These are phyloP conservation scores for Kwoniella pini DNA, from an alignment of 768 basidiomycete species.

Conservation along the genomic window DNA sequence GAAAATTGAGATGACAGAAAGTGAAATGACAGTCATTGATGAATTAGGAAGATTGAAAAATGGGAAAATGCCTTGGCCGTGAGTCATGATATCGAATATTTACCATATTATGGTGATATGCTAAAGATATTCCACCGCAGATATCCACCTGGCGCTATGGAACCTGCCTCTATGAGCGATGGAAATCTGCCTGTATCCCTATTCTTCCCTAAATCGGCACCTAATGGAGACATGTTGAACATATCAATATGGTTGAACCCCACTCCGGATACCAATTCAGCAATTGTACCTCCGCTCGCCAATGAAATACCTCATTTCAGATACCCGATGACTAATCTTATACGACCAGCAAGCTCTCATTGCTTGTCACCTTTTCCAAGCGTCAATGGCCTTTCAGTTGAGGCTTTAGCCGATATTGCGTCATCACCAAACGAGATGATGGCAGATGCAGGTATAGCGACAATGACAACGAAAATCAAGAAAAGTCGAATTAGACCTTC, in stretches of 20 bases:
- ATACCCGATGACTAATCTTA: constrained; percentile 40
- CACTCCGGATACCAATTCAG: not conserved
- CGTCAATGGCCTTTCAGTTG: not conserved
- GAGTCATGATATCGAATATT: too few species aligned
- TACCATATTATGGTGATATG: too few species aligned
- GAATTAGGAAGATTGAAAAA: constrained; percentile 43
- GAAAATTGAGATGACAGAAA: constrained; percentile 50
- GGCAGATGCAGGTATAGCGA: not conserved
- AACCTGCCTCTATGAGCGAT: constrained; percentile 35
- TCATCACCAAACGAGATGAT: not conserved
- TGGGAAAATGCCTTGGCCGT: constrained; percentile 54
- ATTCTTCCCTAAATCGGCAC: constrained; percentile 37
- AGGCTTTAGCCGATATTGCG: not conserved
- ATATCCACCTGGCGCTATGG: constrained; percentile 48
- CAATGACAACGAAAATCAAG: too few species aligned
- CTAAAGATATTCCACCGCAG: constrained; percentile 20
- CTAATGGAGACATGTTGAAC: constrained; percentile 39
- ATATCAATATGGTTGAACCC: constrained; percentile 48
- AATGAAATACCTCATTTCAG: constrained; percentile 30
- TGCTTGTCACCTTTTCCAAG: not conserved
- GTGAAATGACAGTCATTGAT: constrained; percentile 49
- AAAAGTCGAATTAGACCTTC: too few species aligned
- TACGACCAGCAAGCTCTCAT: constrained; percentile 8
- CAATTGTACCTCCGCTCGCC: not conserved
- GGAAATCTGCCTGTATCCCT: constrained; percentile 25